Evolutionary conservation across 257 asterid genomes (phyloP), one percentile per base, ranked within the genome.

Genomic region (Solanum rostratum): DNA sequence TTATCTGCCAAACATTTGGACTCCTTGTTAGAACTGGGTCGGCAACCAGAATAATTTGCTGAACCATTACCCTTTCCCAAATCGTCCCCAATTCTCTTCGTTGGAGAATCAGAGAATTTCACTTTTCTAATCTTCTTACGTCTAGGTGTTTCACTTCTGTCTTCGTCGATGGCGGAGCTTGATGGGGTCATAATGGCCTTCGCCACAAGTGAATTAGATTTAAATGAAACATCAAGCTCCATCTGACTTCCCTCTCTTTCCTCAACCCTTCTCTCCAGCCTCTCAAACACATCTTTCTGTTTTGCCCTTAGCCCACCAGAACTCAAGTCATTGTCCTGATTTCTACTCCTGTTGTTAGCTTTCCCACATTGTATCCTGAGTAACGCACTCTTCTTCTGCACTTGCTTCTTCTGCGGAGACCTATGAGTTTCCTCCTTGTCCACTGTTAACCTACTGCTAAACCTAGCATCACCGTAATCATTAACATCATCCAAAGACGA

Each of bases 181-280:
- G 94, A 84, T 45, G 94, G 89, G 15, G 91, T 85, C 91, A 89
- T 88, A 87, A 91, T 88, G 89, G 94, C 92, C 90, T 93, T 92
- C 22, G 97, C 97, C 55, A 94, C 92, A 57, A 94, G 92, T 74
- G 97, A 87, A 90, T 93, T 93, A 74, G 99, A 94, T 89, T 91
- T 92, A 74, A 92, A 94, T 5, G 95, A 91, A 83, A 94, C 94
- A 84, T 92, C 91, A 88, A 93, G 99, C 81, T 95, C 94, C 92
- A 92, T 74, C 29, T 94, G 90, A 84, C 93, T 91, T 78, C 89
- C 85, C 84, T 93, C 93, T 89, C 92, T 88, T 84, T 84, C 90
- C 60, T 46, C 91, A 83, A 84, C 93, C 79, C 41, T 69, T 80
- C 84, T 73, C 14, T 69, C 92, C 43, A 83, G 62, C 76, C 69